A percentile compares a stretch with the other conserved stretches of the same genome.
Conservation (phyloP, 192 early-diverging fungal species). For the Nowakowskiella sp. region DNA sequence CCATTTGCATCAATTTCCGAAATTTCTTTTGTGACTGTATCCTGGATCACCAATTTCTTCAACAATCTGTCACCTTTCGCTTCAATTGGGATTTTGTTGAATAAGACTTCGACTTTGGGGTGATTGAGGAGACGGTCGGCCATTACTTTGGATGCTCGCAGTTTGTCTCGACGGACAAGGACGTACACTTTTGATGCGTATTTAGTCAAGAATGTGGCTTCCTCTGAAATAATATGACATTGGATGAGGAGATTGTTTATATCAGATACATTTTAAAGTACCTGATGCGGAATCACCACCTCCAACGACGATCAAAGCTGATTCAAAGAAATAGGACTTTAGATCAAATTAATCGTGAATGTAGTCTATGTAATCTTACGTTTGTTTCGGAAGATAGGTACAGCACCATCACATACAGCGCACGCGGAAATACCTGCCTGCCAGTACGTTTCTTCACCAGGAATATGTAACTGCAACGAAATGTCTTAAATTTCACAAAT, state of each 20-base stretch:
- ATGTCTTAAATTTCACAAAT: background rate
- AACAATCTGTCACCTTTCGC: slow-evolving; percentile 82
- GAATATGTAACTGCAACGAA: slow-evolving; percentile 51
- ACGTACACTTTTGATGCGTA: slow-evolving; percentile 94
- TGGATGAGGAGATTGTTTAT: background rate
- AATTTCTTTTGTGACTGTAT: slow-evolving; percentile 65
- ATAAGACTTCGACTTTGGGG: slow-evolving; percentile 89
- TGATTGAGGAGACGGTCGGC: slow-evolving; percentile 73
- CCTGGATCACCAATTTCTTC: slow-evolving; percentile 59
- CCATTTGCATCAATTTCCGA: slow-evolving; percentile 72
- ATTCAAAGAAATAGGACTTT: background rate
- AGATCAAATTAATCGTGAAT: background rate
- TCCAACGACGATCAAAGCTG: slow-evolving; percentile 82
- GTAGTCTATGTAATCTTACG: slow-evolving; percentile 12
- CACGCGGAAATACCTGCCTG: slow-evolving; percentile 99
- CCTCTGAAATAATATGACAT: slow-evolving; percentile 45
- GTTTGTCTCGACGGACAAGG: slow-evolving; percentile 86
- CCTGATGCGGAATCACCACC: slow-evolving; percentile 51
- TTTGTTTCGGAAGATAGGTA: slow-evolving; percentile 94
- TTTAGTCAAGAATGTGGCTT: slow-evolving; percentile 93
- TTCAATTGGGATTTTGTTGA: slow-evolving; percentile 78
- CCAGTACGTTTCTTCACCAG: slow-evolving; percentile 91
- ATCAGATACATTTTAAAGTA: background rate
- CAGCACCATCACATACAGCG: slow-evolving; percentile 97
- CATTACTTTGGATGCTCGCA: slow-evolving; percentile 98